Evolutionary conservation across 768 basidiomycete genomes (phyloP).

Genomic region (Mycena latifolia): DNA sequence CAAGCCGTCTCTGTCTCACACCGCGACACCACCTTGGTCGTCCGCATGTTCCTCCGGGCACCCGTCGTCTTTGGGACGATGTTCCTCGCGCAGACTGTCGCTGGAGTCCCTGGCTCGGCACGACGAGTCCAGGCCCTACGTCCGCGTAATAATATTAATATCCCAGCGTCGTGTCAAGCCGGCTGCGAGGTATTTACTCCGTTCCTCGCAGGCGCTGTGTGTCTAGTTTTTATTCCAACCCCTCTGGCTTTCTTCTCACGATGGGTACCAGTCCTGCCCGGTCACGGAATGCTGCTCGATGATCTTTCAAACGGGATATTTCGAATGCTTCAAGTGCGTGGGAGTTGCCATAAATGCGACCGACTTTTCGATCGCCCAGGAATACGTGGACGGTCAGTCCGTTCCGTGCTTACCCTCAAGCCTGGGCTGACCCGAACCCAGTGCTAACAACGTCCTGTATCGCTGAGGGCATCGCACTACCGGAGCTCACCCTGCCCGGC

Average conservation of each 20-base stretch:
- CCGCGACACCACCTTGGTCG: neutral
- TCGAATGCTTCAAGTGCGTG: constrained; percentile 50
- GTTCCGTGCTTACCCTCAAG: neutral
- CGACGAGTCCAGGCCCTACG: constrained; percentile 4
- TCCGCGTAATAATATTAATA: constrained; percentile 6
- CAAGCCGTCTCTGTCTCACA: constrained; percentile 6
- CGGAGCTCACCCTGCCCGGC: constrained; percentile 45
- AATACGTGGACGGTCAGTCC: constrained; percentile 39
- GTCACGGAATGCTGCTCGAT: constrained; percentile 46
- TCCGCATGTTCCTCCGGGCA: constrained; percentile 14
- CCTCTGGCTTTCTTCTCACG: neutral
- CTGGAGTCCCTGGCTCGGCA: constrained; percentile 7
- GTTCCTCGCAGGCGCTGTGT: constrained; percentile 26
- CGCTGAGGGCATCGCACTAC: constrained; percentile 37
- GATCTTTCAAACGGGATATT: constrained; percentile 46
- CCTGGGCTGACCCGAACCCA: constrained; percentile 17
- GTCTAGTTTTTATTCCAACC: neutral
- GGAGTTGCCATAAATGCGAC: constrained; percentile 42
- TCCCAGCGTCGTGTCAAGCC: constrained; percentile 25
- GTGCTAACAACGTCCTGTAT: constrained; percentile 40
- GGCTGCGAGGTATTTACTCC: constrained; percentile 25
- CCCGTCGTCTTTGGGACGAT: neutral
- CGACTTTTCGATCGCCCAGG: constrained; percentile 46
- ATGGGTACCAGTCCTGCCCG: constrained; percentile 14
- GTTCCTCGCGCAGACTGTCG: neutral